phyloP scores from a whole-genome alignment of 2,329 filamentous ascomycete genomes.

The Arthrocladium fulminans region DNA sequence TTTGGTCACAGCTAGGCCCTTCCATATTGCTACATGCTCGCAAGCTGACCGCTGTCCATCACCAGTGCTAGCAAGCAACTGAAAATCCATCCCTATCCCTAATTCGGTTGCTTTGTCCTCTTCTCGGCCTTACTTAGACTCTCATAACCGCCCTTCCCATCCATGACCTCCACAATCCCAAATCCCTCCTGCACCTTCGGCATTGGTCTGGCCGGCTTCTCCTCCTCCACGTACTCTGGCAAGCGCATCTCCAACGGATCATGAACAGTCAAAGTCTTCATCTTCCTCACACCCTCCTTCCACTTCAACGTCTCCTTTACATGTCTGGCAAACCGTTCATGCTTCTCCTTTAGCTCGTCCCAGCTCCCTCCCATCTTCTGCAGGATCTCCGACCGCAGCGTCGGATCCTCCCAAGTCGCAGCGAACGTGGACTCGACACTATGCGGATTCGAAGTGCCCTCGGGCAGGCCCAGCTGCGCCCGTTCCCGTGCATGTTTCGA shows the following conservation, averaged over 20 bases:
- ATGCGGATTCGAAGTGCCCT: conserved; percentile 28
- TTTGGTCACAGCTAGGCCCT: too few relatives aligned
- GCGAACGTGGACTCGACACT: conserved; percentile 26
- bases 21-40: too few relatives aligned
- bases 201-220: neutral
- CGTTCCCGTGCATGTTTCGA: conserved; percentile 59
- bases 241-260: neutral
- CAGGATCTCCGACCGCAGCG: conserved; percentile 33
- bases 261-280: neutral
- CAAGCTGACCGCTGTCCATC: too few relatives aligned
- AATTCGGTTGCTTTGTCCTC: neutral
- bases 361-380: conserved; percentile 29
- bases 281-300: neutral
- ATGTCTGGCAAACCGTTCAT: conserved; percentile 22
- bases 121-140: neutral
- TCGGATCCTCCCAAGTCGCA: conserved; percentile 36
- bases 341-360: conserved; percentile 22
- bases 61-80: too few relatives aligned
- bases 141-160: neutral
- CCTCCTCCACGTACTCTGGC: conserved; percentile 5
- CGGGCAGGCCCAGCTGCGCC: conserved; percentile 54
- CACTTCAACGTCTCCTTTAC: conserved; percentile 13
- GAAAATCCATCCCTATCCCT: too few relatives aligned
- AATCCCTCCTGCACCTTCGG: conserved; percentile 10
- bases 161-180: neutral